These are phyloP conservation scores for Coemansia sp. DNA, from an alignment of 192 early-diverging fungal species.

Conservation along the genomic window DNA sequence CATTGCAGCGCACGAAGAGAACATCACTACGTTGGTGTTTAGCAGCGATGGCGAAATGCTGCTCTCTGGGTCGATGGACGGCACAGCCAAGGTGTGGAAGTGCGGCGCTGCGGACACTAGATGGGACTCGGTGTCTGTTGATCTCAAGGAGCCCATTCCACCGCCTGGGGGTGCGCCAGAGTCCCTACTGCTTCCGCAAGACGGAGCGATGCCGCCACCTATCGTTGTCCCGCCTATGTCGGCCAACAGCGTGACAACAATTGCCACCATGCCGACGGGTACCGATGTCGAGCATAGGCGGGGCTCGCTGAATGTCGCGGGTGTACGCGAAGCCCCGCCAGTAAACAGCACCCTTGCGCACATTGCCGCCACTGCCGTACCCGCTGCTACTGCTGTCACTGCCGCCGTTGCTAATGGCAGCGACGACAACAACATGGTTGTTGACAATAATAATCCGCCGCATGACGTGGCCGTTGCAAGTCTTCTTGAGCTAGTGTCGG, in stretches of 20 bases:
- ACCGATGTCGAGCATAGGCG: not conserved
- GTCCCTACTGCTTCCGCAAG: slow-evolving; percentile 6
- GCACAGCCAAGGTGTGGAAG: slow-evolving; percentile 75
- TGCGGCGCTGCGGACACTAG: slow-evolving; percentile 49
- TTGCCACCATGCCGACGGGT: not conserved
- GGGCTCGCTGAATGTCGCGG: not conserved
- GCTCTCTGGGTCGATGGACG: slow-evolving; percentile 74
- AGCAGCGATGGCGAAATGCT: slow-evolving; percentile 68
- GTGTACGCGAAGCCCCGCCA: not conserved
- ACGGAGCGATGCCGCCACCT: not conserved
- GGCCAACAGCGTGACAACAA: not conserved
- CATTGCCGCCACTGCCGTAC: not conserved
- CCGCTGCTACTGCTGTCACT: not conserved
- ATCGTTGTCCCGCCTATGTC: not conserved
- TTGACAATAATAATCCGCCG: not conserved
- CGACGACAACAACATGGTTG: not conserved
- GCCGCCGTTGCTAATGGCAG: not conserved
- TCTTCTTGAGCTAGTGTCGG: slow-evolving; percentile 12
- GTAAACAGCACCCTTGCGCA: not conserved
- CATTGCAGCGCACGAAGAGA: slow-evolving; percentile 68
- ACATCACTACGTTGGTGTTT: slow-evolving; percentile 75
- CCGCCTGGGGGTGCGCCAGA: slow-evolving; percentile 10
- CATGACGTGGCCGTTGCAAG: not conserved
- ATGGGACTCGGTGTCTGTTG: slow-evolving; percentile 61
- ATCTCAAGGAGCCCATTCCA: slow-evolving; percentile 40